A percentile compares a stretch with the other conserved stretches of the same genome.
Evolutionary conservation across 345 rosid genomes (phyloP).

Genomic region (Hypericum androsaemum): DNA sequence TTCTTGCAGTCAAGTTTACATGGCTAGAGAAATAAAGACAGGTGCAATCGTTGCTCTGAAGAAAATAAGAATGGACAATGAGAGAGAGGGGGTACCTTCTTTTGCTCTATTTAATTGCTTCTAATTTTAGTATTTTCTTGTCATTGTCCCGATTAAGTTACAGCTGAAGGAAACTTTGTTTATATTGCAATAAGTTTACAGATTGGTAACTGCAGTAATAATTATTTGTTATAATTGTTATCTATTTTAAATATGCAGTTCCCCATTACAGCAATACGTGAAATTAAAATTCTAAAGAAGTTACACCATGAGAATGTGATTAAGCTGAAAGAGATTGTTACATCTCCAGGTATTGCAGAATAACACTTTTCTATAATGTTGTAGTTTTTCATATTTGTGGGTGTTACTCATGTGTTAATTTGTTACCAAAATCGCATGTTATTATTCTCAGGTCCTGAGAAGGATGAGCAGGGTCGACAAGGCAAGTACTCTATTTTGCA

Average conservation of each 20-base stretch:
- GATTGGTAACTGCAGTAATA: not conserved
- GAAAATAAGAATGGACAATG: conserved; percentile 95
- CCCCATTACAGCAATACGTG: conserved; percentile 74
- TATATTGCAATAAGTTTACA: not conserved
- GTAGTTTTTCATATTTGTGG: not conserved
- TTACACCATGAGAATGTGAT: conserved; percentile 62
- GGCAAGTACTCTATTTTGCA: conserved; percentile 33
- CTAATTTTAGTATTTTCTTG: not conserved
- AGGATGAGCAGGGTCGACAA: conserved; percentile 77
- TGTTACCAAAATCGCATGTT: conserved; percentile 2
- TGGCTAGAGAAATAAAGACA: conserved; percentile 80
- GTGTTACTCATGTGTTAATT: not conserved
- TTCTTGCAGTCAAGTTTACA: conserved; percentile 79
- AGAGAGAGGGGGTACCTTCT: conserved; percentile 78
- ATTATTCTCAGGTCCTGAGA: conserved; percentile 57
- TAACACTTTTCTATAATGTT: not conserved
- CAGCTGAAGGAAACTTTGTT: not conserved
- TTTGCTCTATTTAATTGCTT: not conserved
- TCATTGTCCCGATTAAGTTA: not conserved
- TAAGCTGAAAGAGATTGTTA: conserved; percentile 65
- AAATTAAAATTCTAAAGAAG: conserved; percentile 71
- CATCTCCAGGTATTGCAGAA: conserved; percentile 47
- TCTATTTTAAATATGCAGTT: conserved; percentile 31
- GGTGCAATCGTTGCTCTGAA: conserved; percentile 93
- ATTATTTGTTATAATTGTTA: not conserved